phyloP scores from a whole-genome alignment of 768 basidiomycete species.

The Sporobolomyces roseus region DNA sequence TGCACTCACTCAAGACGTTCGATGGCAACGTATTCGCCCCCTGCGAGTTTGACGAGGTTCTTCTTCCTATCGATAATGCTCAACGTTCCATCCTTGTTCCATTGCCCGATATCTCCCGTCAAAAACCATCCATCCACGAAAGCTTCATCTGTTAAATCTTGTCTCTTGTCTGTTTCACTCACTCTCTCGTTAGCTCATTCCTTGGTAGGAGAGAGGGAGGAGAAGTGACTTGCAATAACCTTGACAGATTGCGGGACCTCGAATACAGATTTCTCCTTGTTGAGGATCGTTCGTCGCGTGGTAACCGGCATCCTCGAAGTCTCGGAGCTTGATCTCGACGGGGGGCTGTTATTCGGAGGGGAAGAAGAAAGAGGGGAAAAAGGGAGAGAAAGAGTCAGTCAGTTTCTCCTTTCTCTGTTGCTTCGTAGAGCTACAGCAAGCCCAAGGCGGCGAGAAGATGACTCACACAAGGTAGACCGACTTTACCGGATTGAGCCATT shows the following conservation, averaged over 20 bases:
- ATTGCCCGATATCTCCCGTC: conserved; percentile 90
- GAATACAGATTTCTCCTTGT: conserved; percentile 83
- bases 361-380: too few relatives aligned
- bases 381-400: too few relatives aligned
- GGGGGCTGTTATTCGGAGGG: too few relatives aligned
- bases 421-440: too few relatives aligned
- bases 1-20: conserved; percentile 69
- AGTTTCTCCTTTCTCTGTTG: too few relatives aligned
- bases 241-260: conserved; percentile 79
- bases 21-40: conserved; percentile 87
- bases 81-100: conserved; percentile 84
- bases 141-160: conserved; percentile 80
- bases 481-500: conserved; percentile 65
- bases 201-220: background rate
- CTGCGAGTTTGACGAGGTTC: conserved; percentile 80
- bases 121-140: conserved; percentile 84
- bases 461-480: conserved; percentile 82
- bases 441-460: too few relatives aligned
- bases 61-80: conserved; percentile 75
- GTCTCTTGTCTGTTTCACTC: conserved; percentile 60
- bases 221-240: conserved; percentile 60
- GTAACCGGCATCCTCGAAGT: conserved; percentile 82
- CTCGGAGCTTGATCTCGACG: conserved; percentile 78
- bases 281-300: conserved; percentile 60
- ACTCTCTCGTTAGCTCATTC: too few relatives aligned